Evolutionary conservation across 2,329 filamentous ascomycete genomes (phyloP).

Genomic region (Aureobasidium uvarum): DNA sequence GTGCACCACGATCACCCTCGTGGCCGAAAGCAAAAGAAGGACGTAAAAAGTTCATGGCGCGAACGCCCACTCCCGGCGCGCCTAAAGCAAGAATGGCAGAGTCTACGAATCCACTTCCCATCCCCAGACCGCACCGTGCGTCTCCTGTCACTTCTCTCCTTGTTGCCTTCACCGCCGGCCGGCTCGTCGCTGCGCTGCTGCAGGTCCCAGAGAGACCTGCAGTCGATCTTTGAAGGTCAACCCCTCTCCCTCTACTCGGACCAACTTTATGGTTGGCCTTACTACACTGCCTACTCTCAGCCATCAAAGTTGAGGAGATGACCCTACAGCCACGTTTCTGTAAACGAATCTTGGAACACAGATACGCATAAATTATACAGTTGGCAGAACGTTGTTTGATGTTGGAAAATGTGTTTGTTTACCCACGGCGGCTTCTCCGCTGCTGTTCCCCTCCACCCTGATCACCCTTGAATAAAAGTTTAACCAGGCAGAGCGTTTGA

Average conservation of each 20-base stretch:
- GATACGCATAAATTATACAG: background rate
- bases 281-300: background rate
- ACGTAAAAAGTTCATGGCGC: slow-evolving; percentile 15
- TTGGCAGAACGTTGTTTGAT: background rate
- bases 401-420: background rate
- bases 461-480: slow-evolving; percentile 1
- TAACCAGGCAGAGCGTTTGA: background rate
- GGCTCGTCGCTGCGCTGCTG: slow-evolving; percentile 14
- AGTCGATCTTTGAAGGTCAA: slow-evolving; percentile 14
- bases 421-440: slow-evolving; percentile 3
- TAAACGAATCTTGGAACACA: background rate
- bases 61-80: slow-evolving; percentile 10
- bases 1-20: slow-evolving; percentile 9
- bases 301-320: background rate
- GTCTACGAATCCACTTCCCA: slow-evolving; percentile 21
- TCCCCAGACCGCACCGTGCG: slow-evolving; percentile 22
- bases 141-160: slow-evolving; percentile 17
- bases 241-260: background rate
- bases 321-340: background rate
- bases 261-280: background rate
- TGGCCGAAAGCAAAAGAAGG: background rate
- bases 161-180: slow-evolving; percentile 21
- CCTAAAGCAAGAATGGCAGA: background rate
- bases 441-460: background rate
- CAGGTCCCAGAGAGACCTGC: slow-evolving; percentile 20